phyloP scores from a whole-genome alignment of 2,329 filamentous ascomycete genomes.

The Lasiodiplodia gonubiensis region DNA sequence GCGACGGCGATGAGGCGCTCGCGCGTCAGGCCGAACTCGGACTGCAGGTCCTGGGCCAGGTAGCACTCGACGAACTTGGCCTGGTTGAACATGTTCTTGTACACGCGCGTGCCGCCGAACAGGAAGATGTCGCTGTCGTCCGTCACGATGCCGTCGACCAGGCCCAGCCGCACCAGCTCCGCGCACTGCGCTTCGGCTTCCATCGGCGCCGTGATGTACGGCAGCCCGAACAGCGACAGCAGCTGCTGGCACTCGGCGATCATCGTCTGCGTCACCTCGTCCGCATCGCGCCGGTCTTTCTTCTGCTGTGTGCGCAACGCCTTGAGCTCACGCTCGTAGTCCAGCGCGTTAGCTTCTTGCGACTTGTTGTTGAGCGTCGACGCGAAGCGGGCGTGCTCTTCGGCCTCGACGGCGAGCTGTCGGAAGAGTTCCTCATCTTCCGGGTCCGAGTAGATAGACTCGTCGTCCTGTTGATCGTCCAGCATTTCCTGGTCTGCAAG shows the following conservation, averaged over 20 bases:
- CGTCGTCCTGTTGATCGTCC: slow-evolving; percentile 36
- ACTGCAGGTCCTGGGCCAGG: slow-evolving; percentile 79
- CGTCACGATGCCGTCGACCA: slow-evolving; percentile 97
- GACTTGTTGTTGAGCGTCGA: slow-evolving; percentile 78
- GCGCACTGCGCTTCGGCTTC: slow-evolving; percentile 98
- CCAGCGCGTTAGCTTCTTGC: slow-evolving; percentile 62
- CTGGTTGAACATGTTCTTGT: slow-evolving; percentile 99
- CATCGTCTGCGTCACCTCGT: slow-evolving; percentile 97
- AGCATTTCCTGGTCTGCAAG: slow-evolving; percentile 38
- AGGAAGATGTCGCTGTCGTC: slow-evolving; percentile 97
- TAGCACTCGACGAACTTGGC: slow-evolving; percentile 99
- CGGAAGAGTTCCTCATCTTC: slow-evolving; percentile 90
- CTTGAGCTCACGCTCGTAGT: slow-evolving; percentile 87
- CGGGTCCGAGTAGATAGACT: slow-evolving; percentile 70
- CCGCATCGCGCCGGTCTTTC: slow-evolving; percentile 92
- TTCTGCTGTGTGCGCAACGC: slow-evolving; percentile 92
- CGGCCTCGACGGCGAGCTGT: slow-evolving; percentile 85
- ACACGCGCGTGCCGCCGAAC: slow-evolving; percentile 93
- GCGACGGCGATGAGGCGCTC: slow-evolving; percentile 87
- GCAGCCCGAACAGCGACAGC: slow-evolving; percentile 86
- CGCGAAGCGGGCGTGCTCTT: slow-evolving; percentile 92
- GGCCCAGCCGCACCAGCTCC: slow-evolving; percentile 80
- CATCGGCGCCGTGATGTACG: slow-evolving; percentile 97
- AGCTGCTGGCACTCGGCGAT: slow-evolving; percentile 92
- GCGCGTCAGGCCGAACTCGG: slow-evolving; percentile 86